Evolutionary conservation across 345 rosid genomes (phyloP), one percentile per base, ranked within the genome.

Genomic region (Lepidium sativum): DNA sequence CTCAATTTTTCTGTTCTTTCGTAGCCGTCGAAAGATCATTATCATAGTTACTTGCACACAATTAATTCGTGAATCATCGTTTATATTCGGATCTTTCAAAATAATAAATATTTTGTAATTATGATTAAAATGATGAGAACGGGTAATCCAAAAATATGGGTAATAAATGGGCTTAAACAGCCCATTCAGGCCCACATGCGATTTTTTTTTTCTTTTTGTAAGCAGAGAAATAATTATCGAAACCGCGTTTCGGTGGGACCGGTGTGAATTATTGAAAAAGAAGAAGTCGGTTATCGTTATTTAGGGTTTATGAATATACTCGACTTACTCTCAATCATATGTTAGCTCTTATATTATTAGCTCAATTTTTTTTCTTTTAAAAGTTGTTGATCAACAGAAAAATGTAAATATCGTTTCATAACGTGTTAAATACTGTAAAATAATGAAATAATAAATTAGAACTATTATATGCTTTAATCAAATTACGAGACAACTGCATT

Each of bases 1-100:
- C 37, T 11, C 34, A 58, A 9, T 49, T 20, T 37, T 34, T 56
- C 37, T 55, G 6, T 43, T n/a, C 5, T 55, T 55, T 34, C 55
- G n/a, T 44, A 44, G 14, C 47, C 54, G 14, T 56, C 10, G 48
- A 35, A 45, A 55, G 11, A 55, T 55, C 18, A 55, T 23, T 55
- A 4, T 39, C 55, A 15, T 9, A 55, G 13, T 67, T 49, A 57
- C 72, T 68, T 68, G 66, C 66, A 68, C 51, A 40, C 52, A 68
- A 38, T 33, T 16, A 58, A 48, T 59, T 68, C 32, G 21, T 38
- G 21, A 13, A n/a, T 58, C 64, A 37, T 16, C n/a, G 3, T 16
- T 15, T 53, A 11, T 31, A 27, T 27, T 27, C 31, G 31, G 31
- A 27, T 27, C 7, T 27, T 27, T 27, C 7, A 27, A 3, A 27